A percentile compares a stretch with the other conserved stretches of the same genome.
Conservation (phyloP, 2,329 filamentous ascomycete genomes). For the Botrytis paeoniae region DNA sequence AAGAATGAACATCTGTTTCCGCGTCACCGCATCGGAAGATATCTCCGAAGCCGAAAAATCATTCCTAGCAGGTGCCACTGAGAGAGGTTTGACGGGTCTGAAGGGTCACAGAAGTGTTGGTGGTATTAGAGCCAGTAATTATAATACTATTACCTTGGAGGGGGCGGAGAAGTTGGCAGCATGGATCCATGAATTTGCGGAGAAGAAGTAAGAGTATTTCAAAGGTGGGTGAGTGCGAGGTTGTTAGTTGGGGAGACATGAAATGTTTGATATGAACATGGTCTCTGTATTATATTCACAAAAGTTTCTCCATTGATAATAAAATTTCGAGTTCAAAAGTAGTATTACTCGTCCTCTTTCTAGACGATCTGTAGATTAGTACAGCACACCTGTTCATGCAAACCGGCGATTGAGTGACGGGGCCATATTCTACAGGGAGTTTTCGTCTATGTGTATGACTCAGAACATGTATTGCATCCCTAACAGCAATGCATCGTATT, state of each 20-base stretch:
- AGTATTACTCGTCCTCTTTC: neutral
- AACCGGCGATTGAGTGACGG: neutral
- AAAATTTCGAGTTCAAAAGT: neutral
- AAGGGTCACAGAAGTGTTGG: conserved; percentile 88
- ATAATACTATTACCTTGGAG: conserved; percentile 74
- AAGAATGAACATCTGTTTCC: conserved; percentile 94
- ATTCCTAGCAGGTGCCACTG: conserved; percentile 65
- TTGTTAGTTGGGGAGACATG: neutral
- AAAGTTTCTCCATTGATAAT: neutral
- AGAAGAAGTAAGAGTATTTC: neutral
- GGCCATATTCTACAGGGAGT: neutral
- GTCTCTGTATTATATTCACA: neutral
- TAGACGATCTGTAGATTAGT: neutral
- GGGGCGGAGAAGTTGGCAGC: conserved; percentile 65
- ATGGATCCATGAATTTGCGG: conserved; percentile 57
- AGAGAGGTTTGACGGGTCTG: conserved; percentile 70
- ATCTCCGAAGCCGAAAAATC: conserved; percentile 67
- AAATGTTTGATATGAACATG: neutral
- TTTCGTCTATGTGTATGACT: neutral
- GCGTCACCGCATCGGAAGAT: conserved; percentile 48
- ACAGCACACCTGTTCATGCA: neutral
- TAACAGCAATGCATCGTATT: neutral
- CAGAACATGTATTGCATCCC: neutral
- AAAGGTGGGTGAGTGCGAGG: neutral
- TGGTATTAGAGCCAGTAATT: conserved; percentile 83